Evolutionary conservation across 1,139 yeast species (phyloP).

Genomic region (Sugiyamaella neomexicana): DNA sequence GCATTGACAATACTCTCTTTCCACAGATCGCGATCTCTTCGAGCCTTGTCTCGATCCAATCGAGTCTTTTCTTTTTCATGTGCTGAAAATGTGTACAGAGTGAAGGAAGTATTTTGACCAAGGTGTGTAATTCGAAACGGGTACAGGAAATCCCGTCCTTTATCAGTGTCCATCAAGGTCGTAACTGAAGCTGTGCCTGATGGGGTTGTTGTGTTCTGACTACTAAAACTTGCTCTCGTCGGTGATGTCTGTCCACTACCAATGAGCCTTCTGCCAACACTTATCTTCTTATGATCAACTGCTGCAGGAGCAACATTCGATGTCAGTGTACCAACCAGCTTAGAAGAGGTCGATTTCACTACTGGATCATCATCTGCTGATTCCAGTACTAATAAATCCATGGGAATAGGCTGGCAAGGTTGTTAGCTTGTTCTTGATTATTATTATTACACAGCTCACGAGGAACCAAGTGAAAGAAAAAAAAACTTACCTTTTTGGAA

Average conservation of each 20-base stretch:
- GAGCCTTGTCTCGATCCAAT: background rate
- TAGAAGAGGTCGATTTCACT: constrained; percentile 35
- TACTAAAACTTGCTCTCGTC: constrained; percentile 15
- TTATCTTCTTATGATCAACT: constrained; percentile 16
- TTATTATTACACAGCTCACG: background rate
- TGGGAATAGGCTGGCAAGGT: constrained; percentile 41
- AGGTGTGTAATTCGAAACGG: constrained; percentile 53
- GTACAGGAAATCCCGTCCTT: constrained; percentile 36
- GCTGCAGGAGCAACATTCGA: constrained; percentile 20
- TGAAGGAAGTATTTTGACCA: constrained; percentile 54
- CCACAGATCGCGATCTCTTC: constrained; percentile 62
- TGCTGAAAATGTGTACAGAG: constrained; percentile 56
- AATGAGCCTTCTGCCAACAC: constrained; percentile 21
- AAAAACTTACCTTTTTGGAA: constrained; percentile 33
- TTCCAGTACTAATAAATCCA: constrained; percentile 43
- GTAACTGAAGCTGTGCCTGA: constrained; percentile 20
- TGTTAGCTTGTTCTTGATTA: background rate
- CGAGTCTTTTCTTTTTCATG: constrained; percentile 1
- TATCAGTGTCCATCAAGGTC: constrained; percentile 28
- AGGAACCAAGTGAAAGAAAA: background rate
- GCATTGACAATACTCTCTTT: constrained; percentile 54
- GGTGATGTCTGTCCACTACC: constrained; percentile 17
- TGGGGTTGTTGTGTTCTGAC: constrained; percentile 14
- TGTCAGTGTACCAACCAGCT: constrained; percentile 36
- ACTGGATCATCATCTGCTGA: constrained; percentile 40